Conservation (phyloP, 495 filamentous ascomycete species). For the Penicillium pulvis region DNA sequence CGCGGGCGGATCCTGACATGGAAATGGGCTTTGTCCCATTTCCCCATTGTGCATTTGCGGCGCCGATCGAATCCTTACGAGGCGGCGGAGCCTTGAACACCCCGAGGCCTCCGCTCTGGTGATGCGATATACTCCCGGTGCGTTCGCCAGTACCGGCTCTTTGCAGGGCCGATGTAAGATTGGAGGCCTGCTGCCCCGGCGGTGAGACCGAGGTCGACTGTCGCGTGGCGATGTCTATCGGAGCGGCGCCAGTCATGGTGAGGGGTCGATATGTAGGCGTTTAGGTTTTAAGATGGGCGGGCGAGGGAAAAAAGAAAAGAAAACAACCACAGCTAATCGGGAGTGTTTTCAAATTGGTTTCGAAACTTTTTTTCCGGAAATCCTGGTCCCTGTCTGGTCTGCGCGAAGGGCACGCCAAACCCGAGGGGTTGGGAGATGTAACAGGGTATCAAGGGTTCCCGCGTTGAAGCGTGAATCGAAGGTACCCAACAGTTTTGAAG, state of each 20-base stretch:
- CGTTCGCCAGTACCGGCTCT: conserved; percentile 46
- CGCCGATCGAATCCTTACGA: conserved; percentile 72
- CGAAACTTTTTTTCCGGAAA: conserved; percentile 18
- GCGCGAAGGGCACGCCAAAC: conserved; percentile 44
- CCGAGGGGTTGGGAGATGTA: conserved; percentile 40
- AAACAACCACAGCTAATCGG: conserved; percentile 10
- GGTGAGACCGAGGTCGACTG: conserved; percentile 62
- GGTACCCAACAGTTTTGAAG: conserved; percentile 37
- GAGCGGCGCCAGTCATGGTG: conserved; percentile 58
- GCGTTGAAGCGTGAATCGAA: conserved; percentile 42
- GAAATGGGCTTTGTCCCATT: conserved; percentile 85
- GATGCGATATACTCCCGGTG: conserved; percentile 43
- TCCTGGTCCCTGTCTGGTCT: conserved; percentile 41
- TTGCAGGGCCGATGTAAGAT: conserved; percentile 63
- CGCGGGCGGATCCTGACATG: conserved; percentile 73
- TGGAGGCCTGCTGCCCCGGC: conserved; percentile 60
- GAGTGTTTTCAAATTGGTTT: background rate
- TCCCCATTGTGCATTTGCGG: conserved; percentile 58
- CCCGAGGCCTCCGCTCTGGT: conserved; percentile 51
- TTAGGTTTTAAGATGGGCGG: background rate
- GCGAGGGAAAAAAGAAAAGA: conserved; percentile 22
- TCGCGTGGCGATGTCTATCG: conserved; percentile 67
- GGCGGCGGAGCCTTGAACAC: conserved; percentile 58
- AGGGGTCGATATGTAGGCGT: conserved; percentile 11
- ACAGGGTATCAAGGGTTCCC: conserved; percentile 35